phyloP scores from a whole-genome alignment of 768 basidiomycete species.

The Termitomyces sp. region DNA sequence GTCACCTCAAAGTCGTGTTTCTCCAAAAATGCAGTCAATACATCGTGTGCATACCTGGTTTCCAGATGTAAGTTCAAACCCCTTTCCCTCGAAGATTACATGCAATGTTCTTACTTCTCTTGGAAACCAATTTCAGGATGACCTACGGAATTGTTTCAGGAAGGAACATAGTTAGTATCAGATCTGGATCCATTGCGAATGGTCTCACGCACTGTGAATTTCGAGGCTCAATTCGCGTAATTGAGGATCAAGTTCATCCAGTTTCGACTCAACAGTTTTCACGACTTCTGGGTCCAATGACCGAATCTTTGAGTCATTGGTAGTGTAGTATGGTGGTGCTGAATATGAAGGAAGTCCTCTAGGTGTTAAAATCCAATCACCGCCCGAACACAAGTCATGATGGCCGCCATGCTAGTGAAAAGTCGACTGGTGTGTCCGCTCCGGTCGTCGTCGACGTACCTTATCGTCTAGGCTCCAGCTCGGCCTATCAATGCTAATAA shows the following conservation, averaged over 20 bases:
- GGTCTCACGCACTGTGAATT: constrained; percentile 54
- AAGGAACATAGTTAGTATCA: neutral
- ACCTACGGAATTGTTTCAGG: constrained; percentile 26
- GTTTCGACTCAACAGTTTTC: constrained; percentile 43
- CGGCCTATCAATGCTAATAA: neutral
- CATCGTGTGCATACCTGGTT: constrained; percentile 65
- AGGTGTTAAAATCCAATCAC: constrained; percentile 20
- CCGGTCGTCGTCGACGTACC: neutral
- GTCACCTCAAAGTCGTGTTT: constrained; percentile 67
- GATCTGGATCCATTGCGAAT: neutral
- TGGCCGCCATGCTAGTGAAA: neutral
- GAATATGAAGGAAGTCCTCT: constrained; percentile 40
- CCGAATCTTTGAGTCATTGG: constrained; percentile 9
- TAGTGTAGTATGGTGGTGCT: constrained; percentile 1
- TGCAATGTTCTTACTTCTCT: constrained; percentile 36
- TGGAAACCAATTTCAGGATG: constrained; percentile 65
- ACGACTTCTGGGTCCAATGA: constrained; percentile 31
- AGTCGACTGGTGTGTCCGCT: neutral
- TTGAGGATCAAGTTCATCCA: constrained; percentile 45
- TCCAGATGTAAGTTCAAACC: constrained; percentile 1
- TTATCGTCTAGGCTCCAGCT: neutral
- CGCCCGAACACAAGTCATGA: constrained; percentile 7
- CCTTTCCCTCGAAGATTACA: constrained; percentile 15
- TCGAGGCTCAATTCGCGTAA: constrained; percentile 62
- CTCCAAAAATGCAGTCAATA: constrained; percentile 61